A percentile compares a stretch with the other conserved stretches of the same genome.
These are phyloP conservation scores for Aotearoamyces nothofagi DNA, from an alignment of 2,329 filamentous ascomycete genomes.

Conservation along the genomic window DNA sequence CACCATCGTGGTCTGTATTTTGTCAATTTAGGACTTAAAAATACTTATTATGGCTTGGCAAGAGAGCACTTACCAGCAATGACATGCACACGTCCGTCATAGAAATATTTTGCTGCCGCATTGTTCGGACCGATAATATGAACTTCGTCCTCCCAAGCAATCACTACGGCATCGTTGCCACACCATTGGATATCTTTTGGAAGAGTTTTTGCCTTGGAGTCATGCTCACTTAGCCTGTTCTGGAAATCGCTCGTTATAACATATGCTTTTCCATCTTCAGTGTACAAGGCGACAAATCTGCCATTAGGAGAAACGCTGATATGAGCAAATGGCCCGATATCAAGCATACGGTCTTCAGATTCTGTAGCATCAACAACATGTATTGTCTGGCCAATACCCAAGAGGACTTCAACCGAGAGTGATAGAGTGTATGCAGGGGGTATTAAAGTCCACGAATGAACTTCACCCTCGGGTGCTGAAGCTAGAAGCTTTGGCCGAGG, in stretches of 20 bases:
- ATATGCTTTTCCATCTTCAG: slow-evolving; percentile 70
- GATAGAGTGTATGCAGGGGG: slow-evolving; percentile 81
- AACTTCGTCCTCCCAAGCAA: slow-evolving; percentile 96
- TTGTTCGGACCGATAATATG: slow-evolving; percentile 82
- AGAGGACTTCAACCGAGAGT: slow-evolving; percentile 78
- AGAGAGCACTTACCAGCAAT: slow-evolving; percentile 48
- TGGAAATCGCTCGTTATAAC: slow-evolving; percentile 94
- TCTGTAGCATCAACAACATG: slow-evolving; percentile 80
- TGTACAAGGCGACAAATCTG: slow-evolving; percentile 77
- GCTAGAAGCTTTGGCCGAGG: slow-evolving; percentile 77
- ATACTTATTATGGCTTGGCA: neutral
- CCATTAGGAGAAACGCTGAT: slow-evolving; percentile 86
- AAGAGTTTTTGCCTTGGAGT: slow-evolving; percentile 70
- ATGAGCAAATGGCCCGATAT: slow-evolving; percentile 85
- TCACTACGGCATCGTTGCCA: slow-evolving; percentile 80
- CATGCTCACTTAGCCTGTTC: slow-evolving; percentile 79
- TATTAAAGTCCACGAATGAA: slow-evolving; percentile 81
- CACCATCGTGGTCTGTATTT: slow-evolving; percentile 58
- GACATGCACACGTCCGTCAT: slow-evolving; percentile 81
- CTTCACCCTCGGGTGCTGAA: slow-evolving; percentile 56
- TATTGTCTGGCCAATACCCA: slow-evolving; percentile 74
- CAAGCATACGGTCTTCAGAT: slow-evolving; percentile 78
- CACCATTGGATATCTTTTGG: slow-evolving; percentile 92
- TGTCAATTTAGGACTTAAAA: slow-evolving; percentile 5
- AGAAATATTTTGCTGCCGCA: slow-evolving; percentile 64